Conservation (phyloP, 495 filamentous ascomycete species). For the Immersiella caudata region DNA sequence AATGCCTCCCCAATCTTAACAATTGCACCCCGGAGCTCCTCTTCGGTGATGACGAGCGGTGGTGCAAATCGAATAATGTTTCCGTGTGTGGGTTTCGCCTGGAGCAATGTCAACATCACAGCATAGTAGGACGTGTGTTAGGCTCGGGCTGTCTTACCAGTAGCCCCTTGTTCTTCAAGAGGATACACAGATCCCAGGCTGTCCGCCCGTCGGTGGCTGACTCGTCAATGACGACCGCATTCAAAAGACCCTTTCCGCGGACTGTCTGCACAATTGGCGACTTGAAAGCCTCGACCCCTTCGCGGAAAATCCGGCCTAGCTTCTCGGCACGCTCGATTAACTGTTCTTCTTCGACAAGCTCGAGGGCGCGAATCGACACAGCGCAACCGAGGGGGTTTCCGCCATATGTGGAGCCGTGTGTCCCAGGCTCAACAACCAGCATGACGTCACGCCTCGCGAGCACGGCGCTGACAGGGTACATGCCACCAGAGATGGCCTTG, state of each 20-base stretch:
- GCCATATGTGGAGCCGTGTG: slow-evolving; percentile 95
- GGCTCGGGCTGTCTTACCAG: slow-evolving; percentile 60
- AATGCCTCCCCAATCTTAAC: slow-evolving; percentile 76
- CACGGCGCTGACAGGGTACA: slow-evolving; percentile 97
- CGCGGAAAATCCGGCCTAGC: slow-evolving; percentile 82
- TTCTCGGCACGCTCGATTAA: slow-evolving; percentile 79
- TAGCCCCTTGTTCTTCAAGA: slow-evolving; percentile 94
- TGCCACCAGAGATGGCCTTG: slow-evolving; percentile 96
- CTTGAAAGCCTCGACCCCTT: slow-evolving; percentile 68
- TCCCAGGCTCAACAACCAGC: slow-evolving; percentile 96
- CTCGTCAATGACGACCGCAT: slow-evolving; percentile 97
- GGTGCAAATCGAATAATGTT: slow-evolving; percentile 97
- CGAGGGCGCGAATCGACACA: slow-evolving; percentile 93
- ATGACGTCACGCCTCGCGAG: slow-evolving; percentile 89
- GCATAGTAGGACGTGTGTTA: background rate
- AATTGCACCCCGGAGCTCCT: slow-evolving; percentile 78
- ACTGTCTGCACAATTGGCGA: slow-evolving; percentile 80
- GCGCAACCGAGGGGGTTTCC: slow-evolving; percentile 97
- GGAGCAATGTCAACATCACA: background rate
- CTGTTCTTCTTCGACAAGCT: slow-evolving; percentile 88
- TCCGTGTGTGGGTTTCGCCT: slow-evolving; percentile 98
- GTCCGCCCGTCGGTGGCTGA: slow-evolving; percentile 77
- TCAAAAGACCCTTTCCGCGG: slow-evolving; percentile 91
- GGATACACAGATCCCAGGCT: slow-evolving; percentile 96
- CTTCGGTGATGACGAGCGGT: slow-evolving; percentile 81